These are phyloP conservation scores for Vinca major DNA, from an alignment of 305 asterid genomes.

Conservation along the genomic window DNA sequence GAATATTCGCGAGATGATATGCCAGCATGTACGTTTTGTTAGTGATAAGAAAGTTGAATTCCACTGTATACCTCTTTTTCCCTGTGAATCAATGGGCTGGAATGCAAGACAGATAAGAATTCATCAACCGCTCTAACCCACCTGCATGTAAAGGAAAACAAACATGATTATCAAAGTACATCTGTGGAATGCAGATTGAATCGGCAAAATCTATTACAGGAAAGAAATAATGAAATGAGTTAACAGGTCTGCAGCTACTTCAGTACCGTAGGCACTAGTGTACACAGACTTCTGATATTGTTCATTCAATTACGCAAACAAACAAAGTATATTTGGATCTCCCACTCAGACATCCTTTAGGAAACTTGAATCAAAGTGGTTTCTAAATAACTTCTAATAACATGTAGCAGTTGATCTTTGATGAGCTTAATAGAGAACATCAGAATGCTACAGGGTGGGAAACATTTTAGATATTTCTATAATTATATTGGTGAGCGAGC, in stretches of 20 bases:
- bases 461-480: not conserved
- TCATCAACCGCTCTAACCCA: constrained; percentile 98
- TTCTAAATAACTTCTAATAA: not conserved
- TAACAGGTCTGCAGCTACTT: not conserved
- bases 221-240: not conserved
- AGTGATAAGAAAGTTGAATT: not conserved
- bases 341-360: not conserved
- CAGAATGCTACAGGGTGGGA: not conserved
- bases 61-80: constrained; percentile 38
- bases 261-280: not conserved
- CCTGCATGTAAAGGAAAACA: constrained; percentile 34
- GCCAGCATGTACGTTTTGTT: not conserved
- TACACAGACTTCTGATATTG: too few species aligned
- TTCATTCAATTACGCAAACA: not conserved
- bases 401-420: not conserved
- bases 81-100: constrained; percentile 48
- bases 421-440: not conserved
- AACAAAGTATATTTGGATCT: not conserved
- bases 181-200: not conserved
- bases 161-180: not conserved
- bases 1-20: not conserved
- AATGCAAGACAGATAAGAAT: constrained; percentile 52
- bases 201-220: not conserved
- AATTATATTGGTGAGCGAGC: not conserved
- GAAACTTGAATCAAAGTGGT: not conserved